Conservation (phyloP, 2,329 filamentous ascomycete genomes). For the Penicillium sp. region DNA sequence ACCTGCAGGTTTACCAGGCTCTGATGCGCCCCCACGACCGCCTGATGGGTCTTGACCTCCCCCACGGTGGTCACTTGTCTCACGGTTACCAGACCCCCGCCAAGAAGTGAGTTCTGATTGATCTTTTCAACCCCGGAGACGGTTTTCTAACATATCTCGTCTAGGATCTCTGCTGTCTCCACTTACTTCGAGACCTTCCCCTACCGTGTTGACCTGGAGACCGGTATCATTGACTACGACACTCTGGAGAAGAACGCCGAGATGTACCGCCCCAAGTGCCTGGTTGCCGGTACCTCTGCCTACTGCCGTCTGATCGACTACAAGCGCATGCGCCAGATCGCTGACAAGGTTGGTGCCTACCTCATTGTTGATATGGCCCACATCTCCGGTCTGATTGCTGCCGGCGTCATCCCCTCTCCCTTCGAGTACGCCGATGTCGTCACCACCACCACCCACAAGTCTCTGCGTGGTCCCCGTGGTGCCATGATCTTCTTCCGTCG, state of each 20-base stretch:
- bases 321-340: constrained; percentile 83
- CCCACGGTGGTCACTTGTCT: constrained; percentile 91
- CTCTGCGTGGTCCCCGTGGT: constrained; percentile 87
- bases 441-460: constrained; percentile 98
- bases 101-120: constrained; percentile 63
- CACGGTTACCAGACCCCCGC: constrained; percentile 96
- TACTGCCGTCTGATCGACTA: constrained; percentile 98
- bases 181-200: constrained; percentile 99
- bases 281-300: constrained; percentile 90
- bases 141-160: neutral
- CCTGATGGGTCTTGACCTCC: constrained; percentile 94
- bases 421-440: constrained; percentile 92
- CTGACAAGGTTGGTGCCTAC: constrained; percentile 89
- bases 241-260: constrained; percentile 83
- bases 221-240: constrained; percentile 93
- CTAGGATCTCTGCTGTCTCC: constrained; percentile 89
- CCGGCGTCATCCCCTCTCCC: constrained; percentile 84
- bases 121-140: neutral
- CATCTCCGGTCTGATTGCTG: constrained; percentile 90
- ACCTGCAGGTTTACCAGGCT: constrained; percentile 97
- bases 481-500: constrained; percentile 99
- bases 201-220: constrained; percentile 86
- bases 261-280: constrained; percentile 91
- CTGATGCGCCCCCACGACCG: constrained; percentile 90
- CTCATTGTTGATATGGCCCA: constrained; percentile 96